phyloP scores from a whole-genome alignment of 345 rosid species.

The Psidium guajava region DNA sequence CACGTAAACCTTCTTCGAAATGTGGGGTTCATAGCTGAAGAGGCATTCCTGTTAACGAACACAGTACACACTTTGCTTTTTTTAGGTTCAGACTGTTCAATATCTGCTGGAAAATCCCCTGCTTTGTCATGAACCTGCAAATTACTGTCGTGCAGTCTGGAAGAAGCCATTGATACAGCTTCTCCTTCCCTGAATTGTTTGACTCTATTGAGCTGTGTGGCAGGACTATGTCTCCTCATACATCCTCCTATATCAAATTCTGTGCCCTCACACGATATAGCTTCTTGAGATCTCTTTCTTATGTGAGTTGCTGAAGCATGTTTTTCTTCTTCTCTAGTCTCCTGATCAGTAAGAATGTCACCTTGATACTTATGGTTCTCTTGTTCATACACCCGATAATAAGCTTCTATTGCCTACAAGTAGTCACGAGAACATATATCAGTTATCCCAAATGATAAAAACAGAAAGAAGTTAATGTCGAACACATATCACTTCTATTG shows the following conservation, averaged over 20 bases:
- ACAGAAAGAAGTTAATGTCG: not conserved
- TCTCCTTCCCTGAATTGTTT: slow-evolving; percentile 6
- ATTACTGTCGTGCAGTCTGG: not conserved
- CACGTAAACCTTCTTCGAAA: slow-evolving; percentile 50
- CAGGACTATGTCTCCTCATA: slow-evolving; percentile 6
- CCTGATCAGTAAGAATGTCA: not conserved
- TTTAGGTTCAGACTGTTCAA: slow-evolving; percentile 1
- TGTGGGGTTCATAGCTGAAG: slow-evolving; percentile 20
- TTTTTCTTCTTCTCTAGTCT: not conserved
- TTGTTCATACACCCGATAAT: not conserved
- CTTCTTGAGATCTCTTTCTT: slow-evolving; percentile 37
- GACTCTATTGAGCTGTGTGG: not conserved
- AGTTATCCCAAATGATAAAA: not conserved
- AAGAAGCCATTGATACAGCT: slow-evolving; percentile 10
- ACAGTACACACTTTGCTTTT: slow-evolving; percentile 31
- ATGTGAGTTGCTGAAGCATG: slow-evolving; percentile 24
- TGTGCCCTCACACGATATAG: slow-evolving; percentile 13
- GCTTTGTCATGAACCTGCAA: not conserved
- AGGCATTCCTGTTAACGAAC: slow-evolving; percentile 21
- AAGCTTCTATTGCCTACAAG: not conserved
- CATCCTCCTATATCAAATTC: slow-evolving; percentile 24
- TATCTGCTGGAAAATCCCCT: not conserved
- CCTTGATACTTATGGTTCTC: not conserved
- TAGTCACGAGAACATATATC: not conserved
- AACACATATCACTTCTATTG: not conserved